Base-by-base conservation (phyloP, 2,329 filamentous ascomycete species). In the Stromatinia cepivora region DNA sequence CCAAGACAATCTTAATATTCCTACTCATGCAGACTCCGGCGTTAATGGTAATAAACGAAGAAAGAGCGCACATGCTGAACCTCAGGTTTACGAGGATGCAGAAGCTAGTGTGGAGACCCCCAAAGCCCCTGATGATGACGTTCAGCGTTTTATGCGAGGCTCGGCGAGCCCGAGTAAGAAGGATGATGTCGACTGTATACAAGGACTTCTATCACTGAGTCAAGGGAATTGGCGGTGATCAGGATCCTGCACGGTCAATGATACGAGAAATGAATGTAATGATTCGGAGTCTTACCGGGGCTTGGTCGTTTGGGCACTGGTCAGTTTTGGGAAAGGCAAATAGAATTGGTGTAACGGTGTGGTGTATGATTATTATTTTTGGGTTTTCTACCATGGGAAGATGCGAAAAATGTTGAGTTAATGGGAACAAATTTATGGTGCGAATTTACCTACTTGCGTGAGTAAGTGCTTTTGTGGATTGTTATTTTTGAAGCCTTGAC, bases 151-250 rank as follows among this genome's bases (percentile, higher is more conserved):
- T 79, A 94, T 95, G 90, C 82, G 84, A 46, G 84, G 84, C 63
- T 85, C 86, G 45, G 84, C 88, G 72, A 88, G 87, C 77, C 89
- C 88, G 11, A 89, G 89, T 77, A 92, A 93, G 80, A 89, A 88
- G 78, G 87, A 89, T 69, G 94, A 97, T 77, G 84, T 97, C 79
- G 93, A 96, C 78, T 96, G 93, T 77, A 90, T 97, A 59, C 92
- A 94, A 67, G 93, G 93, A n/a, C 81, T 98, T 72, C 80, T 97
- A 72, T 94, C 92, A 64, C 84, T 98, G 58, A 96, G 93, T 76
- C 92, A 97, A 81, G 94, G 94, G n/a, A 92, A 92, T 77, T 97
- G 94, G 93, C 86, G 88, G 66, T 79, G 73, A 69, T 46, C 45
- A 34, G 59, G 15, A 57, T 50, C 31, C 17, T 22, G 25, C 25